Percentiles rank a stretch among this genome's conserved stretches.
Evolutionary conservation across 495 filamentous ascomycete species (phyloP).

Genomic region (Penicillium longicatenatum): DNA sequence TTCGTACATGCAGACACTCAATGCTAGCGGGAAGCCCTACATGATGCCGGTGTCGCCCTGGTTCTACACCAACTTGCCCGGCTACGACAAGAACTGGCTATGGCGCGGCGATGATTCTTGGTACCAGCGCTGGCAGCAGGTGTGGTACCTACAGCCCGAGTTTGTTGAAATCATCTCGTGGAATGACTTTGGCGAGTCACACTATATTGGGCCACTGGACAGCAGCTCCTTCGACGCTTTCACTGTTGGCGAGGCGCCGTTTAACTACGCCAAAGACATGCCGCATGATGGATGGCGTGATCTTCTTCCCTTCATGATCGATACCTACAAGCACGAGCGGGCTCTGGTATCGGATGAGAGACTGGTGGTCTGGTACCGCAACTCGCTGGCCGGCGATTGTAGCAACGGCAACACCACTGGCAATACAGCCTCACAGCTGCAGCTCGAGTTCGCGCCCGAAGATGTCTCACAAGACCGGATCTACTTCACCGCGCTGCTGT

Average conservation of each 20-base stretch:
- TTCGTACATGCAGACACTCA: background rate
- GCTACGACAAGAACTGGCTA: slow-evolving; percentile 67
- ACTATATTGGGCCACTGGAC: slow-evolving; percentile 65
- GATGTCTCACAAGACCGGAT: background rate
- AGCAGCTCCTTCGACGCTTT: background rate
- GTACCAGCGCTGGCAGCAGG: slow-evolving; percentile 67
- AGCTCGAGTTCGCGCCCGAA: background rate
- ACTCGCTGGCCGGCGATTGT: background rate
- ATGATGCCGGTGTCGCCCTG: slow-evolving; percentile 74
- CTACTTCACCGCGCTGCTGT: background rate
- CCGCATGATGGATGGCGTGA: background rate
- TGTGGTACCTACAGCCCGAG: slow-evolving; percentile 61
- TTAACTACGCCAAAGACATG: background rate
- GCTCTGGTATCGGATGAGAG: background rate
- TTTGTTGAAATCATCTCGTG: slow-evolving; percentile 62
- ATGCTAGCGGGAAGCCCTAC: slow-evolving; percentile 50
- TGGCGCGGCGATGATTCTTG: slow-evolving; percentile 65
- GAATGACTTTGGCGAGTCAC: slow-evolving; percentile 79
- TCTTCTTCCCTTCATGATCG: background rate
- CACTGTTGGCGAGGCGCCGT: background rate
- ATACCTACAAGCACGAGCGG: background rate
- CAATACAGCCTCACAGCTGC: slow-evolving; percentile 3
- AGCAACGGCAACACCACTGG: background rate
- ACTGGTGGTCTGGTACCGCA: background rate
- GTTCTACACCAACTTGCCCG: slow-evolving; percentile 66